Percentiles rank a stretch among this genome's conserved stretches.
Evolutionary conservation across 768 basidiomycete species (phyloP).

Genomic region (Trametes cubensis): DNA sequence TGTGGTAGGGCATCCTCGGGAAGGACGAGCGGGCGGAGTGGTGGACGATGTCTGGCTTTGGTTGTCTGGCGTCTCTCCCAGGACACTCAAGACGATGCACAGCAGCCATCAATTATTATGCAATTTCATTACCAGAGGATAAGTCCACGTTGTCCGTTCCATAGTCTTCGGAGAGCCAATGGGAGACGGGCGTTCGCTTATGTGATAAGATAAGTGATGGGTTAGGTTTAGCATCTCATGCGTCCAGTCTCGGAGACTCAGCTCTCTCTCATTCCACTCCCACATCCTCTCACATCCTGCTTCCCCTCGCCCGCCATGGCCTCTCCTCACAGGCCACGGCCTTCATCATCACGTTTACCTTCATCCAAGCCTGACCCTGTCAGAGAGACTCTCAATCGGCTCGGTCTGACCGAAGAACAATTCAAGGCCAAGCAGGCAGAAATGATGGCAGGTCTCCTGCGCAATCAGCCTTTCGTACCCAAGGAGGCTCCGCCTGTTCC

Average conservation of each 20-base stretch:
- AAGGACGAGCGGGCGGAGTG: slow-evolving; percentile 10
- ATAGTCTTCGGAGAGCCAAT: slow-evolving; percentile 1
- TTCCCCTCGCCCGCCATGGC: slow-evolving; percentile 15
- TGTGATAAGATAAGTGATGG: not conserved
- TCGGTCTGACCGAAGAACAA: slow-evolving; percentile 22
- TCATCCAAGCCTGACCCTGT: slow-evolving; percentile 1
- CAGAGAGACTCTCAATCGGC: slow-evolving; percentile 12
- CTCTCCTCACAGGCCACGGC: slow-evolving; percentile 9
- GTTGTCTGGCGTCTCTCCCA: not conserved
- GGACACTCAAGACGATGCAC: not conserved
- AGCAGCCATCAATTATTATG: not conserved
- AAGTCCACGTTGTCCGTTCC: too few species aligned
- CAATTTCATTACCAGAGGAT: not conserved
- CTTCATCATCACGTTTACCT: not conserved
- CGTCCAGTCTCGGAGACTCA: not conserved
- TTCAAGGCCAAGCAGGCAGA: slow-evolving; percentile 24
- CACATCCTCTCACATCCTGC: not conserved
- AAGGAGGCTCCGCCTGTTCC: not conserved
- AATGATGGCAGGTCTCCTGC: slow-evolving; percentile 13
- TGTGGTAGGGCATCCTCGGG: slow-evolving; percentile 72
- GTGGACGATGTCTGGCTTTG: slow-evolving; percentile 15
- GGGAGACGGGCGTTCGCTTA: not conserved
- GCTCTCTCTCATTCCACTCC: not conserved
- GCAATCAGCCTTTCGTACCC: slow-evolving; percentile 19
- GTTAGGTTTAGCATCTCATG: not conserved